Base-by-base conservation (phyloP, 2,329 filamentous ascomycete genomes). In the Paecilomyces fulvus region DNA sequence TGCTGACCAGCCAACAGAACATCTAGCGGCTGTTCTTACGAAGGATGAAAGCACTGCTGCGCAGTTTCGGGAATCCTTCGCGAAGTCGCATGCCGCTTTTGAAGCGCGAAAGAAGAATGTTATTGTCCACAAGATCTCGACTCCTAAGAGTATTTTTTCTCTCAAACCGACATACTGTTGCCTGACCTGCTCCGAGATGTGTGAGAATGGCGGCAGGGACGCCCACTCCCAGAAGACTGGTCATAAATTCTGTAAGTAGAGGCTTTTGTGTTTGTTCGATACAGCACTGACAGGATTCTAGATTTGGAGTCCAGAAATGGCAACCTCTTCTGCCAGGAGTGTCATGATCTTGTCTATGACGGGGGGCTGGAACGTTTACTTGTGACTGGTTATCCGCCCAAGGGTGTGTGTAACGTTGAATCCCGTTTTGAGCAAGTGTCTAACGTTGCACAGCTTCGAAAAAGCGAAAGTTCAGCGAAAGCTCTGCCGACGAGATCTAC, bases 401-500 rank as follows among this genome's bases (percentile, higher is more conserved):
- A 66, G 58, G 60, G 66, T 63, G 55, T 54, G 56, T 52, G 48
- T 53, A 57, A 51, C 30, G 31, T 43, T 51, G 48, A 52, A 8
- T 56, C 46, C 14, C 49, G 23, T 48, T 43, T 55, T 9, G 21
- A 49, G 4, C 30, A 54, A 14, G 31, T 20, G 7, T 31, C 50
- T 59, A 56, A 58, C 37, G 58, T 58, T 14, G 50, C 54, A 43
- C 37, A 68, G 68, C 57, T 49, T 55, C 63, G 23, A 67, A 65
- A 55, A 76, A 75, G 61, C 69, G 70, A 10, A 70, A 70, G 50
- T 66, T 69, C 33, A 67, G 64, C 52, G 68, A 72, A 48, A 68
- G 68, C 56, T 71, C 73, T 28, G 88, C 92, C 58, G 88, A 92
- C 60, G 84, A 90, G 56, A 80, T 84, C 55, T 91, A 89, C 64